Base-by-base conservation (phyloP, 345 rosid species). In the Rubroshorea leprosula region DNA sequence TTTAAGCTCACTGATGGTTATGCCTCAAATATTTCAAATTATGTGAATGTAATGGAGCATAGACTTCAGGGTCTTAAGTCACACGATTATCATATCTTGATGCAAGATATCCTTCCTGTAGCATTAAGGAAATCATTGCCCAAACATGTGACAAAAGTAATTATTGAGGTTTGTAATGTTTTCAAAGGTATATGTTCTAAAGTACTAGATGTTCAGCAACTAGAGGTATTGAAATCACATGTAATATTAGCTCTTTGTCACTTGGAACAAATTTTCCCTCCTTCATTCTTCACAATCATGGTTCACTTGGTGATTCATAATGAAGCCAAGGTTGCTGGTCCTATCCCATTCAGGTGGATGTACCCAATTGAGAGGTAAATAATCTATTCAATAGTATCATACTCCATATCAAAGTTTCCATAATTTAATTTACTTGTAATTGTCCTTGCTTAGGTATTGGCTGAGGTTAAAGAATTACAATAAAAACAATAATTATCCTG, bases 321-420 rank as follows among this genome's bases (percentile, higher is more conserved):
- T 45, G 54, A 54, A 55, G 23, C 44, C 1, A 21, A 63, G 23
- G 8, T 43, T 8, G 68, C 60, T 0, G 48, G 67, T 10, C 54
- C 20, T 11, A 1, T 52, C 8, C 51, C 24, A 2, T 54, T 17
- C 12, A 5, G 27, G 0, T 24, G 44, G 44, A 62, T 62, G 51
- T 41, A 62, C 13, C n/a, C 20, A 0, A 21, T 62, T 20, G 26
- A 62, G 21, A 8, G 66, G 58, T 52, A 51, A n/a, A n/a, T 1
- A 3, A 14, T 19, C 6, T 14, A 0, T 45, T 26, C n/a, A n/a
- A 31, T 35, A n/a, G n/a, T n/a, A n/a, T n/a, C n/a, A n/a, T n/a
- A n/a, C n/a, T n/a, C n/a, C 7, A 20, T 56, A 20, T 8, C 5
- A n/a, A n/a, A n/a, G n/a, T n/a, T 13, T 21, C 22, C 39, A 3